These are phyloP conservation scores for Knoxia roxburghii DNA, from an alignment of 257 asterid species.

Conservation along the genomic window DNA sequence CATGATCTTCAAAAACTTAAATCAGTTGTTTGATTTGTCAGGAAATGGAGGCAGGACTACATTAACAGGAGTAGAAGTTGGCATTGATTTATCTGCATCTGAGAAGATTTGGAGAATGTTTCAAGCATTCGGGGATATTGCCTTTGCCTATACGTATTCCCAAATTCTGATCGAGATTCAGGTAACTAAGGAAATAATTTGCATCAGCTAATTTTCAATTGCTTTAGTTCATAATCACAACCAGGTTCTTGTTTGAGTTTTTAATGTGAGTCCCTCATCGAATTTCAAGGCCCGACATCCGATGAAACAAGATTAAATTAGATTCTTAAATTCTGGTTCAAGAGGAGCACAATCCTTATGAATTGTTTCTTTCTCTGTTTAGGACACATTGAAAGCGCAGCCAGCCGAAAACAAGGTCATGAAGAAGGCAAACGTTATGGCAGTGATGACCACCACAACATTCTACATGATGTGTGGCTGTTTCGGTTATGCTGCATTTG, in stretches of 20 bases:
- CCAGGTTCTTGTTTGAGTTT: not conserved
- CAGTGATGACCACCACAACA: constrained; percentile 39
- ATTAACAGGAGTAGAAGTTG: constrained; percentile 48
- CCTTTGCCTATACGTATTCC: constrained; percentile 62
- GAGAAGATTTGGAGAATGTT: constrained; percentile 66
- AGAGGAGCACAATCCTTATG: not conserved
- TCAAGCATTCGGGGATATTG: constrained; percentile 61
- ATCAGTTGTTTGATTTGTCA: constrained; percentile 4
- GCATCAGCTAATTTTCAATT: not conserved
- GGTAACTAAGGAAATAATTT: constrained; percentile 31
- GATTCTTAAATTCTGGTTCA: not conserved
- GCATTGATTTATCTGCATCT: constrained; percentile 36
- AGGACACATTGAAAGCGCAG: constrained; percentile 53
- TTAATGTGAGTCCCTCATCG: not conserved
- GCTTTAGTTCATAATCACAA: not conserved
- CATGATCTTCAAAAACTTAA: not conserved
- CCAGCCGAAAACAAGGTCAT: constrained; percentile 61
- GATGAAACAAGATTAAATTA: no score
- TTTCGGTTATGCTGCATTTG: constrained; percentile 67
- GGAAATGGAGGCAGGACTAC: constrained; percentile 44
- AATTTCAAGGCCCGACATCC: no score
- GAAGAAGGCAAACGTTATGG: constrained; percentile 53
- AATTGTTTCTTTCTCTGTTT: not conserved
- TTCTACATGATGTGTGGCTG: constrained; percentile 71
- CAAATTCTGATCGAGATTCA: constrained; percentile 63